Percentiles rank a stretch among this genome's conserved stretches.
phyloP scores from a whole-genome alignment of 108 stramenopile species.

The Fistulifera pelliculosa region DNA sequence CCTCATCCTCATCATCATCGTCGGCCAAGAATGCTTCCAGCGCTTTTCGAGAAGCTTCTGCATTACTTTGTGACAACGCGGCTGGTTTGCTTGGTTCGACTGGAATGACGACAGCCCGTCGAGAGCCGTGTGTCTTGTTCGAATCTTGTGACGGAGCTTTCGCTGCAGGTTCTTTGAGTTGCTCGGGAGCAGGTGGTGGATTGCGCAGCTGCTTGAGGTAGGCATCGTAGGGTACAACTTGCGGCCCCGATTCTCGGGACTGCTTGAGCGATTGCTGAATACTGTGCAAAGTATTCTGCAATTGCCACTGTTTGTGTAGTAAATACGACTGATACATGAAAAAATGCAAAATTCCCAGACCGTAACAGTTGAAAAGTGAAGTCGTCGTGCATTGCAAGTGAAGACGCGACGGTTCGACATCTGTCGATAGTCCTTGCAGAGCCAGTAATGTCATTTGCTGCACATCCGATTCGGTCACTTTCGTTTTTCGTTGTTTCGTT shows the following conservation, averaged over 20 bases:
- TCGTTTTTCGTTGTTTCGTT: background rate
- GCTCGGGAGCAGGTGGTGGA: no score
- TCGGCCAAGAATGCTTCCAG: conserved; percentile 47
- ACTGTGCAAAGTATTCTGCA: conserved; percentile 15
- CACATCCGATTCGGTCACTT: conserved; percentile 2
- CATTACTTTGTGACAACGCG: no score
- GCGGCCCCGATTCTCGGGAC: background rate
- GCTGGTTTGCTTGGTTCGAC: no score
- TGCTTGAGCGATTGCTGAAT: conserved; percentile 2
- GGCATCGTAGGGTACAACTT: no score
- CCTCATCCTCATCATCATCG: conserved; percentile 10
- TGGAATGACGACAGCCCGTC: no score
- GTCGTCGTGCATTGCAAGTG: conserved; percentile 2
- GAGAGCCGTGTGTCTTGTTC: no score
- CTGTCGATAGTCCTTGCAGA: conserved; percentile 2
- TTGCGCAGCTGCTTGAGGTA: no score
- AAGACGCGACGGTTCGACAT: conserved; percentile 5
- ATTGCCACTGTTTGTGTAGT: conserved; percentile 16
- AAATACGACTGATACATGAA: conserved; percentile 49
- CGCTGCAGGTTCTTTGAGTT: no score
- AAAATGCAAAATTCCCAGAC: conserved; percentile 28
- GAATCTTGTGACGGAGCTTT: no score
- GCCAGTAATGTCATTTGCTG: background rate
- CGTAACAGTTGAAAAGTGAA: conserved; percentile 37
- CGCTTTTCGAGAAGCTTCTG: no score